A percentile compares a stretch with the other conserved stretches of the same genome.
Evolutionary conservation across 2,329 filamentous ascomycete species (phyloP).

Genomic region (Colletotrichum orchidophilum): DNA sequence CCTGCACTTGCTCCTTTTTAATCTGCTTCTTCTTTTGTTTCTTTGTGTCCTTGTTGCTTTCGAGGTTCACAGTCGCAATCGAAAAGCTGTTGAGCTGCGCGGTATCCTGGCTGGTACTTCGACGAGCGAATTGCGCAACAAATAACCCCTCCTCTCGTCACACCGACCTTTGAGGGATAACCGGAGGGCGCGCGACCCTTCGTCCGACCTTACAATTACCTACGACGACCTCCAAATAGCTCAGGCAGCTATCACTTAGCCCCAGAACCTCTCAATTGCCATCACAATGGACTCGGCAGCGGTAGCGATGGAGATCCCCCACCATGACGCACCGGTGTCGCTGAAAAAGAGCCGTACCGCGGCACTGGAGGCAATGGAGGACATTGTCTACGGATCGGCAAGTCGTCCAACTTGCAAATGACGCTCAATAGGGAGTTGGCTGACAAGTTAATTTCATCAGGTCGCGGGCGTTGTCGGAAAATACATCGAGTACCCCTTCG

Average conservation of each 20-base stretch:
- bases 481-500: constrained; percentile 98
- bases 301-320: constrained; percentile 32
- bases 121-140: not conserved
- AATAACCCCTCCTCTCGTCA: not conserved
- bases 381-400: constrained; percentile 89
- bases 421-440: not conserved
- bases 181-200: not conserved
- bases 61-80: constrained; percentile 8
- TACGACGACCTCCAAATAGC: not conserved
- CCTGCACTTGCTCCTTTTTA: constrained; percentile 33
- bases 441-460: constrained; percentile 51
- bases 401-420: constrained; percentile 43
- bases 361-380: constrained; percentile 77
- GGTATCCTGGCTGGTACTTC: constrained; percentile 9
- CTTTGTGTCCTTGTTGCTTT: not conserved
- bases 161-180: constrained; percentile 17
- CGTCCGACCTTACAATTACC: not conserved
- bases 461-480: constrained; percentile 89
- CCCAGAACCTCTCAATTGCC: not conserved
- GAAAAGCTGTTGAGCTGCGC: constrained; percentile 3
- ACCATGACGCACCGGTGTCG: constrained; percentile 28
- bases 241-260: not conserved
- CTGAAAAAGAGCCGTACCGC: constrained; percentile 44
- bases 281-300: constrained; percentile 31
- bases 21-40: not conserved